Percentiles rank a stretch among this genome's conserved stretches.
These are phyloP conservation scores for Hypoxylon cercidicola DNA, from an alignment of 495 filamentous ascomycete species.

Conservation along the genomic window DNA sequence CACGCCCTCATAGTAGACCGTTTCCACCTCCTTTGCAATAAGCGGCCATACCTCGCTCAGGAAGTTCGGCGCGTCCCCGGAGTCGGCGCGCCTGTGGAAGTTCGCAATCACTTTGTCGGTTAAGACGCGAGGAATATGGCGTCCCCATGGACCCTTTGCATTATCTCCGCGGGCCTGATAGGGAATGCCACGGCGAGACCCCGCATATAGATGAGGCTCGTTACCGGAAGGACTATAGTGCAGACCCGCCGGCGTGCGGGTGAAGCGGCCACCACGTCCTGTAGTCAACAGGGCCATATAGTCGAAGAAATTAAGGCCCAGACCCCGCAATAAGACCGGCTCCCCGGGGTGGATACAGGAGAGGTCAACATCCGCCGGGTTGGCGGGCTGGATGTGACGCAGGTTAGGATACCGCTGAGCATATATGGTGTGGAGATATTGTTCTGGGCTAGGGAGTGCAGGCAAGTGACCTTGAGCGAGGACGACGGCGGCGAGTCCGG, in stretches of 20 bases:
- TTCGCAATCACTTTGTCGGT: slow-evolving; percentile 29
- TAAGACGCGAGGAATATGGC: slow-evolving; percentile 29
- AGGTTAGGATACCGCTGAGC: not conserved
- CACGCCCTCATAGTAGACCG: slow-evolving; percentile 33
- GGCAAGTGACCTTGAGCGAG: slow-evolving; percentile 43
- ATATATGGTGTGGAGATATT: not conserved
- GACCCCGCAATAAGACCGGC: slow-evolving; percentile 18
- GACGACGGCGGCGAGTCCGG: slow-evolving; percentile 31
- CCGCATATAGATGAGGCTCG: slow-evolving; percentile 34
- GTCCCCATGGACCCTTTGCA: slow-evolving; percentile 28
- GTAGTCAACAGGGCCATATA: slow-evolving; percentile 26
- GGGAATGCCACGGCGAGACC: slow-evolving; percentile 39
- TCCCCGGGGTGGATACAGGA: slow-evolving; percentile 7
- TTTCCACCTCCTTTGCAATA: slow-evolving; percentile 35
- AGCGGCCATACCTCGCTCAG: slow-evolving; percentile 34
- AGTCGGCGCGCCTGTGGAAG: slow-evolving; percentile 29
- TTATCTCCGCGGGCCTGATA: slow-evolving; percentile 41
- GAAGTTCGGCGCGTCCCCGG: slow-evolving; percentile 30
- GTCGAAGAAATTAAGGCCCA: slow-evolving; percentile 30
- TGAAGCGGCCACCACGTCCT: slow-evolving; percentile 21
- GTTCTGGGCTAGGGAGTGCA: not conserved
- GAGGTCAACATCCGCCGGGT: slow-evolving; percentile 18
- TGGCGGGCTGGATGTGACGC: not conserved
- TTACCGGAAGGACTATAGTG: slow-evolving; percentile 30
- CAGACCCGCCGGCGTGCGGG: not conserved